A percentile compares a stretch with the other conserved stretches of the same genome.
Conservation (phyloP, 495 filamentous ascomycete genomes). For the Symbiotaphrina buchneri region DNA sequence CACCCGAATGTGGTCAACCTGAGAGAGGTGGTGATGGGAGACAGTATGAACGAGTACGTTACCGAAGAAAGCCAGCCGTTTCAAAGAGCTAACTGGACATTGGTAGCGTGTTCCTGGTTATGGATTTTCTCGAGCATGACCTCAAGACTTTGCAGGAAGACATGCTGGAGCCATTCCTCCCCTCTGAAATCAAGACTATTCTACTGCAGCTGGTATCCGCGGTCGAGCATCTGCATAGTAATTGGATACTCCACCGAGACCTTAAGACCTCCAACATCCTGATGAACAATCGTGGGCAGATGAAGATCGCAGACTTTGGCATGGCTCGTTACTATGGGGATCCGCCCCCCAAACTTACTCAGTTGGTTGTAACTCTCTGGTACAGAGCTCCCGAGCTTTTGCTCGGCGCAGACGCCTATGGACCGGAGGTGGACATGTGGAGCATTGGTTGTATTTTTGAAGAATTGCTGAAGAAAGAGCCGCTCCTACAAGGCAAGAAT, state of each 20-base stretch:
- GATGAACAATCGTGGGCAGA: slow-evolving; percentile 81
- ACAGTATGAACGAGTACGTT: slow-evolving; percentile 51
- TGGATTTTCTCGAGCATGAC: slow-evolving; percentile 97
- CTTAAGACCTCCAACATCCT: slow-evolving; percentile 93
- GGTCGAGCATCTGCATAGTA: slow-evolving; percentile 62
- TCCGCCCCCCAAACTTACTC: slow-evolving; percentile 63
- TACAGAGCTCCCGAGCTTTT: slow-evolving; percentile 85
- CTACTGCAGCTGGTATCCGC: slow-evolving; percentile 65
- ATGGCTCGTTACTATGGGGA: slow-evolving; percentile 85
- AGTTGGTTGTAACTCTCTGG: slow-evolving; percentile 94
- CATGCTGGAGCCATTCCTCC: slow-evolving; percentile 84
- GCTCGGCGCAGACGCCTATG: slow-evolving; percentile 60
- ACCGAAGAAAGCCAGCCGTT: no score
- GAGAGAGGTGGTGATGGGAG: slow-evolving; percentile 69
- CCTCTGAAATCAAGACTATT: slow-evolving; percentile 82
- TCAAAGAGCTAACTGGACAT: not conserved
- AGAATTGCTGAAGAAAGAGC: slow-evolving; percentile 67
- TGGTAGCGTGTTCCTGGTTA: slow-evolving; percentile 71
- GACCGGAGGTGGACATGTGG: slow-evolving; percentile 74
- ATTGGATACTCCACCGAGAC: slow-evolving; percentile 93
- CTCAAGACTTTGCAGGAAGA: slow-evolving; percentile 83
- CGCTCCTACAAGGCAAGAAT: slow-evolving; percentile 76
- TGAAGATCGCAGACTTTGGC: slow-evolving; percentile 95
- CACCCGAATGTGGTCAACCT: slow-evolving; percentile 64
- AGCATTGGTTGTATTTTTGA: slow-evolving; percentile 92